phyloP scores from a whole-genome alignment of 192 early-diverging fungal genomes.

The Gigaspora rosea region DNA sequence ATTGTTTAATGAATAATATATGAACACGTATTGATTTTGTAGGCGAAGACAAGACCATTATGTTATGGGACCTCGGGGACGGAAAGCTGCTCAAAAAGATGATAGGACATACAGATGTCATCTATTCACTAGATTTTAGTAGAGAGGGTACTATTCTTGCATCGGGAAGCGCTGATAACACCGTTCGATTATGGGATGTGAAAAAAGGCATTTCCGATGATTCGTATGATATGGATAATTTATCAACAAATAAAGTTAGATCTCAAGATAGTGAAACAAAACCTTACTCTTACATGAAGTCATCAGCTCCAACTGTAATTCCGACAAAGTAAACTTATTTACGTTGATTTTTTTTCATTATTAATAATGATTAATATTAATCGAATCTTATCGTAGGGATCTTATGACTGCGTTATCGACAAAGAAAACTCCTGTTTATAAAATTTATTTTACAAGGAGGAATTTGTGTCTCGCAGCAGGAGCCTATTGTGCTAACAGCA shows the following conservation, averaged over 20 bases:
- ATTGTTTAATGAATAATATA: neutral
- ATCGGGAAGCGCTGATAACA: conserved; percentile 84
- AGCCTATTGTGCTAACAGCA: conserved; percentile 52
- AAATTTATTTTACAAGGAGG: conserved; percentile 41
- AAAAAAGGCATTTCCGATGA: conserved; percentile 51
- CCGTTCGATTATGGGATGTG: conserved; percentile 91
- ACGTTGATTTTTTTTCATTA: neutral
- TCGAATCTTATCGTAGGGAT: conserved; percentile 42
- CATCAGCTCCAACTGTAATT: neutral
- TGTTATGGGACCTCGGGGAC: conserved; percentile 89
- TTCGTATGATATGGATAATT: conserved; percentile 2
- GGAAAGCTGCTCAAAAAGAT: conserved; percentile 83
- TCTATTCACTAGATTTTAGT: conserved; percentile 88
- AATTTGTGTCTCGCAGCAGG: conserved; percentile 89
- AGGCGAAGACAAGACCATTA: conserved; percentile 81
- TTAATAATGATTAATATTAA: neutral
- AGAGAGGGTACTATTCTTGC: conserved; percentile 77
- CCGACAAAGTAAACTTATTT: neutral
- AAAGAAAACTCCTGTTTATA: conserved; percentile 88
- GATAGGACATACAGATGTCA: conserved; percentile 78
- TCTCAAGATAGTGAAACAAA: neutral
- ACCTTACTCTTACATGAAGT: neutral
- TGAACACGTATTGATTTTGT: conserved; percentile 36
- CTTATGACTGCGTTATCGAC: conserved; percentile 81
- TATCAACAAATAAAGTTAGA: conserved; percentile 15